These are phyloP conservation scores for Circinella minor DNA, from an alignment of 371 early-diverging fungal genomes.

Conservation along the genomic window DNA sequence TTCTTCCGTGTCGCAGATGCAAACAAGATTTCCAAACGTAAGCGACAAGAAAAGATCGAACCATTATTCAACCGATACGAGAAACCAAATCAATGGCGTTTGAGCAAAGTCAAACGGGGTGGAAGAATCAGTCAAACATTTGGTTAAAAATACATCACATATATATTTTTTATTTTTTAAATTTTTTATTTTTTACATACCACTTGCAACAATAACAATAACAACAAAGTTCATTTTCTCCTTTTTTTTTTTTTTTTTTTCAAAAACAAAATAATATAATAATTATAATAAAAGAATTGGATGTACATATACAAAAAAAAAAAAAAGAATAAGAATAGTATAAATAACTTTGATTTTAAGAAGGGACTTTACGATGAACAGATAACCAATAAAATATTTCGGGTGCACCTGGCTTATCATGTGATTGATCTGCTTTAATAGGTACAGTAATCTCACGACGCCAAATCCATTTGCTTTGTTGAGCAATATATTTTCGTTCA, in stretches of 20 bases:
- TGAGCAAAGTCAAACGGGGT: slow-evolving; percentile 77
- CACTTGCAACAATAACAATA: background rate
- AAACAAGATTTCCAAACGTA: slow-evolving; percentile 90
- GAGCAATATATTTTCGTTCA: slow-evolving; percentile 25
- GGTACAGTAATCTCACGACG: slow-evolving; percentile 26
- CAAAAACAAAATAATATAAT: background rate
- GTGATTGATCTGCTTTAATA: slow-evolving; percentile 26
- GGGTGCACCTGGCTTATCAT: slow-evolving; percentile 39
- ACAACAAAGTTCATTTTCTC: no score
- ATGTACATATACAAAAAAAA: no score
- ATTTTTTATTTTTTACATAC: background rate
- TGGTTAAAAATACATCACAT: slow-evolving; percentile 33
- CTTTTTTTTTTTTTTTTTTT: background rate
- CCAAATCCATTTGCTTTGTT: slow-evolving; percentile 23
- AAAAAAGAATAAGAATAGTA: background rate
- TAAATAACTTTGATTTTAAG: background rate
- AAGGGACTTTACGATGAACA: slow-evolving; percentile 11
- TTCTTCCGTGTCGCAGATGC: slow-evolving; percentile 95
- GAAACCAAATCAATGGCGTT: slow-evolving; percentile 88
- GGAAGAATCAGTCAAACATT: slow-evolving; percentile 83
- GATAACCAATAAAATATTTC: slow-evolving; percentile 36
- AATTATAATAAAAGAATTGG: no score
- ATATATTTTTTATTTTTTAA: background rate
- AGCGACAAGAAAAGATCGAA: slow-evolving; percentile 89
- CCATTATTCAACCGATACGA: slow-evolving; percentile 95